A percentile compares a stretch with the other conserved stretches of the same genome.
These are phyloP conservation scores for Tillandsia leiboldiana DNA, from an alignment of 176 grass and related monocot species.

Conservation along the genomic window DNA sequence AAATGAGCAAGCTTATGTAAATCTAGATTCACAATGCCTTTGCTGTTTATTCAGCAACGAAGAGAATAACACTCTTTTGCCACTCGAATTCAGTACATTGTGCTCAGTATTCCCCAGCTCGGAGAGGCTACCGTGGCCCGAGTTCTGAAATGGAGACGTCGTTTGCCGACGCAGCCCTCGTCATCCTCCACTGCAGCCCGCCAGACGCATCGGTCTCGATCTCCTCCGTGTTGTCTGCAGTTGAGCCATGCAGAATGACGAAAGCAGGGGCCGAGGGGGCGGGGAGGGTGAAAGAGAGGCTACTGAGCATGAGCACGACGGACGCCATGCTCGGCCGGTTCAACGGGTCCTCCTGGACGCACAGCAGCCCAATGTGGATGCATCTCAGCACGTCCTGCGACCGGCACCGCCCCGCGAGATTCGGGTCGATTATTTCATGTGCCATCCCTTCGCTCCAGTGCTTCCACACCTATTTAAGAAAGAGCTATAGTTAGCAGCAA, in stretches of 20 bases:
- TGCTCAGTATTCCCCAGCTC: no score
- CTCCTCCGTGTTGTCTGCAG: neutral
- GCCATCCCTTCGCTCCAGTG: slow-evolving; percentile 43
- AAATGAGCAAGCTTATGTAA: no score
- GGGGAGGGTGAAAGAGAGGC: no score
- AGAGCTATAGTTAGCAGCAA: no score
- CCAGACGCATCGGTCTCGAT: neutral
- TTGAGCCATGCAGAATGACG: no score
- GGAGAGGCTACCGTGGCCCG: slow-evolving; percentile 13
- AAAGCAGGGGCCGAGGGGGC: no score
- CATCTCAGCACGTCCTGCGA: neutral
- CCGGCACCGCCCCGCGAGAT: slow-evolving; percentile 9
- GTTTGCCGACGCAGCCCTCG: slow-evolving; percentile 8
- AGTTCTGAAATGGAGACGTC: slow-evolving; percentile 19
- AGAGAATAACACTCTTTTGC: neutral
- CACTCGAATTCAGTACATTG: no score
- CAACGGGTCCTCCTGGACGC: no score
- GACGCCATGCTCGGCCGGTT: no score
- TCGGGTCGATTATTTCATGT: slow-evolving; percentile 29
- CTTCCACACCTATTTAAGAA: slow-evolving; percentile 24
- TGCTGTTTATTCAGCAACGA: neutral
- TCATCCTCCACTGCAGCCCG: neutral
- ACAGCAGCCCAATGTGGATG: no score
- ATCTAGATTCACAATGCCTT: no score
- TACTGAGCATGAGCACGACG: no score